Conservation (phyloP, 2,329 filamentous ascomycete species). For the Penicillium polonicum region DNA sequence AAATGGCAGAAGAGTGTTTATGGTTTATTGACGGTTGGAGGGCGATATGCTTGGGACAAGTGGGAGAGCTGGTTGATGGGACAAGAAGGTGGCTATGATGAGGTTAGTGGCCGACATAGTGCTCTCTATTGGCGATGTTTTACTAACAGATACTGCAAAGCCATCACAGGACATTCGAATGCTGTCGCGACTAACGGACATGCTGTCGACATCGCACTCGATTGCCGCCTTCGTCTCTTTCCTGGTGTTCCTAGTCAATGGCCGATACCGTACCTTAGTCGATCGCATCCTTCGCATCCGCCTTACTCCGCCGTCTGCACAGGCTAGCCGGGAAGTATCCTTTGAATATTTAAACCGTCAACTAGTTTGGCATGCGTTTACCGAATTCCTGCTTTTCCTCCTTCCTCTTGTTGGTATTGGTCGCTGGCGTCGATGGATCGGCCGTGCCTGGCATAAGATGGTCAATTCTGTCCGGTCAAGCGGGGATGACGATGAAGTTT, state of each 20-base stretch:
- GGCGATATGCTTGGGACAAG: constrained; percentile 84
- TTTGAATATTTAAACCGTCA: constrained; percentile 98
- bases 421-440: constrained; percentile 88
- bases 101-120: constrained; percentile 32
- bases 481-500: constrained; percentile 51
- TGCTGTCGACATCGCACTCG: constrained; percentile 72
- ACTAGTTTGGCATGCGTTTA: constrained; percentile 99
- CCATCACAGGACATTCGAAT: constrained; percentile 52
- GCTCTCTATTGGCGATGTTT: not conserved
- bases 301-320: constrained; percentile 77
- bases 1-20: constrained; percentile 80
- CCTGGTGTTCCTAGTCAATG: constrained; percentile 85
- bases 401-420: constrained; percentile 95
- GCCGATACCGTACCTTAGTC: constrained; percentile 84
- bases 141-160: constrained; percentile 28
- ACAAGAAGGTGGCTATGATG: constrained; percentile 71
- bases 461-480: constrained; percentile 59
- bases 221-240: constrained; percentile 81
- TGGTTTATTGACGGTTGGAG: constrained; percentile 80
- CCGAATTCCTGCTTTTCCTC: constrained; percentile 95
- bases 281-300: constrained; percentile 82
- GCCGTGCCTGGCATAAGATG: constrained; percentile 78
- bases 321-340: constrained; percentile 86
- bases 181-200: constrained; percentile 68
- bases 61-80: constrained; percentile 86